These are phyloP conservation scores for Pelargonium citronellum DNA, from an alignment of 441 rosid species.

Conservation along the genomic window DNA sequence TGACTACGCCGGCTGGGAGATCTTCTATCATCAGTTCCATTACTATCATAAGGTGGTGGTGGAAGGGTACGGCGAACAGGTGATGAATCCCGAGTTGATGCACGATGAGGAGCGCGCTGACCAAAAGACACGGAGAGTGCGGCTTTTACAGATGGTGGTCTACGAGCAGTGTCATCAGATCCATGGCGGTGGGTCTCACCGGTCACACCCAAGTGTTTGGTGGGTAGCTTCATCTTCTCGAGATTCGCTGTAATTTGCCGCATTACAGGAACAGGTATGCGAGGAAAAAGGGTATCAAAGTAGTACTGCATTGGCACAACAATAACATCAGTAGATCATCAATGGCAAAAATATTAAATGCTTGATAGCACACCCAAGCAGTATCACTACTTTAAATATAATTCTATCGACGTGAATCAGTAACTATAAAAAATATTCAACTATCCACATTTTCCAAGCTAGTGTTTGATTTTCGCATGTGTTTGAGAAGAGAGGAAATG, in stretches of 20 bases:
- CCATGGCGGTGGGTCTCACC: slow-evolving; percentile 74
- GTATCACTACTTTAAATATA: not conserved
- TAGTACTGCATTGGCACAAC: slow-evolving; percentile 60
- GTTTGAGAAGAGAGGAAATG: too few relatives aligned
- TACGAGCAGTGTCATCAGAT: slow-evolving; percentile 92
- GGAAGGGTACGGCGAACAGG: slow-evolving; percentile 85
- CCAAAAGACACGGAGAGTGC: slow-evolving; percentile 98
- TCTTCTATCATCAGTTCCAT: slow-evolving; percentile 42
- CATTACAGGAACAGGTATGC: slow-evolving; percentile 90
- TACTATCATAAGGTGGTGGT: slow-evolving; percentile 50
- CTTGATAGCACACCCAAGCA: not conserved
- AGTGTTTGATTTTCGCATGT: too few relatives aligned
- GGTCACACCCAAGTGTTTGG: slow-evolving; percentile 72
- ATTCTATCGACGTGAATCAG: too few relatives aligned
- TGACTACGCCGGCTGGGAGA: slow-evolving; percentile 62
- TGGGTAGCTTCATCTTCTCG: slow-evolving; percentile 85
- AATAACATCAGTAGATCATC: slow-evolving; percentile 2
- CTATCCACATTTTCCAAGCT: too few relatives aligned
- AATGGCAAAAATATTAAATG: not conserved
- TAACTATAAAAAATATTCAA: too few relatives aligned
- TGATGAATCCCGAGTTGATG: slow-evolving; percentile 95
- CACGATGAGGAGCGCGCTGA: slow-evolving; percentile 99
- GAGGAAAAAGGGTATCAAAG: slow-evolving; percentile 93
- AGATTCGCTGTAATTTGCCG: slow-evolving; percentile 74
- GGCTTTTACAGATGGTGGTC: slow-evolving; percentile 99